Evolutionary conservation across 768 basidiomycete genomes (phyloP).

Genomic region (Tricholoma flavovirens): DNA sequence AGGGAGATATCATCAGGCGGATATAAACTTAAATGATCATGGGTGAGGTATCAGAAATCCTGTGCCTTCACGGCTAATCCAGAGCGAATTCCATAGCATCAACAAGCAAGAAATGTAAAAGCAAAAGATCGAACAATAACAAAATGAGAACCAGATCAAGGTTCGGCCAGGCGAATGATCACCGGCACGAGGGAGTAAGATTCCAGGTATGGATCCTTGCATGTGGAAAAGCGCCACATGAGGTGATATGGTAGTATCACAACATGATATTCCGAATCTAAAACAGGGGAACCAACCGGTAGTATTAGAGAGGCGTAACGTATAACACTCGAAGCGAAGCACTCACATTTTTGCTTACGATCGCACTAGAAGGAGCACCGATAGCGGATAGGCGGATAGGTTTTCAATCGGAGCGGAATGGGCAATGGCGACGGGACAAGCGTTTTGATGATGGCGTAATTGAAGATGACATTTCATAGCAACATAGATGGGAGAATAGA

Average conservation of each 20-base stretch:
- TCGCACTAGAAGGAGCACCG: constrained; percentile 36
- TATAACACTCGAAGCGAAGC: constrained; percentile 1
- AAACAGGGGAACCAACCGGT: constrained; percentile 2
- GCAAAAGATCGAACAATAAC: background rate
- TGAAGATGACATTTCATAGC: constrained; percentile 7
- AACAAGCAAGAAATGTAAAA: background rate
- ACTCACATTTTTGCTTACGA: constrained; percentile 70
- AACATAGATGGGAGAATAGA: constrained; percentile 12
- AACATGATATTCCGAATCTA: constrained; percentile 52
- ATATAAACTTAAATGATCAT: background rate
- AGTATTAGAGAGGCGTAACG: background rate
- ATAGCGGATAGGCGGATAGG: background rate
- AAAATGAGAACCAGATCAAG: background rate
- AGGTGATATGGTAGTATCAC: constrained; percentile 18
- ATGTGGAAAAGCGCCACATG: no score
- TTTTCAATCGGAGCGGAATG: background rate
- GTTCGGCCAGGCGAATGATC: no score
- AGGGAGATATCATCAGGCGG: background rate
- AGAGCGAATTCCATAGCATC: background rate
- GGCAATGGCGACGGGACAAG: background rate
- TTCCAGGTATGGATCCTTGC: background rate
- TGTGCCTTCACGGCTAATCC: background rate
- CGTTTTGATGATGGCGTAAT: constrained; percentile 2
- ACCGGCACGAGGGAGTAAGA: no score
- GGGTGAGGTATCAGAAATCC: background rate